Evolutionary conservation across 495 filamentous ascomycete genomes (phyloP).

Genomic region (Podospora conica): DNA sequence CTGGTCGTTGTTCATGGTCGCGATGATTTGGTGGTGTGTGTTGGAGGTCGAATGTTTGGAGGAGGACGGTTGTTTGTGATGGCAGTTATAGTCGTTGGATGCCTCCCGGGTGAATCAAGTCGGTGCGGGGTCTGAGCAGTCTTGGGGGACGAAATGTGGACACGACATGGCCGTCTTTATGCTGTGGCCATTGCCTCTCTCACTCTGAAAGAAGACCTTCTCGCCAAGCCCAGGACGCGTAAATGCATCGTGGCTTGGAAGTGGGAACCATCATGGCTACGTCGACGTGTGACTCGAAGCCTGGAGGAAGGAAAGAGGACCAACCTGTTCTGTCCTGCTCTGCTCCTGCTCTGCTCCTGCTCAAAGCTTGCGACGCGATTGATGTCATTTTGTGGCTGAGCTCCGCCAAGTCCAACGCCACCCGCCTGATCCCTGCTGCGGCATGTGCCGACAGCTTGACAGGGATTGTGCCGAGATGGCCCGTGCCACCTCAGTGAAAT

Average conservation of each 20-base stretch:
- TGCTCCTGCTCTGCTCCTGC: neutral
- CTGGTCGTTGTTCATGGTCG: conserved; percentile 19
- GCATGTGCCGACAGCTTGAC: neutral
- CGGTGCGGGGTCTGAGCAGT: neutral
- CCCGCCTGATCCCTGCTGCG: neutral
- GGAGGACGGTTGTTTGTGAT: neutral
- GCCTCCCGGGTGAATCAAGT: neutral
- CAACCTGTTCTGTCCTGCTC: neutral
- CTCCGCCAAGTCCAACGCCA: no score
- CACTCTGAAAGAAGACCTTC: neutral
- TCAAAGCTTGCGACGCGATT: conserved; percentile 4
- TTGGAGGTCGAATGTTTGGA: neutral
- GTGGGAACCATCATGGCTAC: neutral
- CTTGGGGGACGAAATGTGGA: neutral
- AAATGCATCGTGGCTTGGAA: neutral
- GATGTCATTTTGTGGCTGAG: conserved; percentile 20
- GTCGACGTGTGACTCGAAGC: neutral
- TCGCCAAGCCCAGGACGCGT: neutral
- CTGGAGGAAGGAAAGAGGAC: neutral
- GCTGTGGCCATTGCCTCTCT: neutral
- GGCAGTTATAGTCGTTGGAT: neutral
- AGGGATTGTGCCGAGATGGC: neutral
- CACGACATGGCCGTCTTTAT: neutral
- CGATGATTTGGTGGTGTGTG: neutral
- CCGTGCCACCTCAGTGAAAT: no score